A percentile compares a stretch with the other conserved stretches of the same genome.
These are phyloP conservation scores for Immersiporthe knoxdaviesiana DNA, from an alignment of 2,329 filamentous ascomycete genomes.

Conservation along the genomic window DNA sequence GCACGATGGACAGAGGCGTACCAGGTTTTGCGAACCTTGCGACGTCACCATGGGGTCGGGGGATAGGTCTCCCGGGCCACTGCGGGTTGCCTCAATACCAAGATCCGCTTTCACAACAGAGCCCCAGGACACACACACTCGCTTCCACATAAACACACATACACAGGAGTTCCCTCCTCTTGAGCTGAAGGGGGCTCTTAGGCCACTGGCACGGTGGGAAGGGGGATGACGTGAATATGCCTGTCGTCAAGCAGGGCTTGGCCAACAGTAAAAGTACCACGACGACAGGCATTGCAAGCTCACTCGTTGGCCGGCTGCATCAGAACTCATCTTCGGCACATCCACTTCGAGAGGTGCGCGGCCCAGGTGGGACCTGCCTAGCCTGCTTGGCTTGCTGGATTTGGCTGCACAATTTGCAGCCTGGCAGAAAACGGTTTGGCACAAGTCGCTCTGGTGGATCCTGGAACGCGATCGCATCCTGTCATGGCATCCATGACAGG, in stretches of 20 bases:
- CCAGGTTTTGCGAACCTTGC: neutral
- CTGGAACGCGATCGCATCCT: neutral
- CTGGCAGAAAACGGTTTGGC: constrained; percentile 3
- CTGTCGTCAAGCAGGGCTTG: constrained; percentile 1
- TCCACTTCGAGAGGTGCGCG: constrained; percentile 6
- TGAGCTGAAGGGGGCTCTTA: neutral
- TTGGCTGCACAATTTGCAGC: constrained; percentile 13
- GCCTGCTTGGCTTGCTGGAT: constrained; percentile 10
- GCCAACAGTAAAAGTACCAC: constrained; percentile 7
- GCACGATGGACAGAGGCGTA: neutral
- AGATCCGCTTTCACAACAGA: neutral
- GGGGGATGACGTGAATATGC: constrained; percentile 12
- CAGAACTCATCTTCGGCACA: constrained; percentile 6
- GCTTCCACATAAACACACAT: neutral
- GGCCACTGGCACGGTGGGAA: neutral
- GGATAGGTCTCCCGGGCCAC: neutral
- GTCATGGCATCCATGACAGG: constrained; percentile 6
- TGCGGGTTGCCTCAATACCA: constrained; percentile 5
- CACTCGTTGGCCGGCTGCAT: constrained; percentile 1
- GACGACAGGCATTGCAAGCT: neutral
- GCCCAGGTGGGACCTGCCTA: neutral
- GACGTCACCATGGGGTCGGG: neutral
- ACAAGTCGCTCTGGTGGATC: neutral
- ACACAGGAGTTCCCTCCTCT: neutral
- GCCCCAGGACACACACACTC: neutral